Evolutionary conservation across 2,329 filamentous ascomycete genomes (phyloP), one percentile per base, ranked within the genome.

Genomic region (Chaetomiaceae sp.): DNA sequence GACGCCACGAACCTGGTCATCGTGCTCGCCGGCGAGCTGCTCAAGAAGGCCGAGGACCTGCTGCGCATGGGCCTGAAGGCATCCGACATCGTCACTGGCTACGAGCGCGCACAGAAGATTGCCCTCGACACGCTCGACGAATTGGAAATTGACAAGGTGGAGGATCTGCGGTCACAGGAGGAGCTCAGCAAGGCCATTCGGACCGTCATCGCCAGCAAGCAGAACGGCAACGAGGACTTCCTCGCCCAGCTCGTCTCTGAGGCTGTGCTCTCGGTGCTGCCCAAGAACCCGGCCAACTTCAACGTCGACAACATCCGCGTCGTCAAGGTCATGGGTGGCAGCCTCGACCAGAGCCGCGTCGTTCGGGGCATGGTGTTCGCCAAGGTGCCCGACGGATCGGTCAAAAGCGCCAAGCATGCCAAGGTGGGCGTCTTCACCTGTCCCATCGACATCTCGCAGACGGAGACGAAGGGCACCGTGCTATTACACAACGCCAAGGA

Each of bases 301-400:
- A 98, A 96, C 69, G 89, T 98, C 55, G 93, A 98, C 75, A 98
- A 98, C 68, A 84, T 98, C 60, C 87, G 93, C 50, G 94, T 98
- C 48, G 94, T 98, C 60, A 98, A 98, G 79, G 98, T 98, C 62
- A 97, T 98, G 91, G 93, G 93, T 59, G 91, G 93, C 55, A 89
- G 86, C 65, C 73, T 98, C 63, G 88, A 94, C 62, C 90, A 98
- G 73, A 95, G 89, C 67, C 83, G 81, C 56, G 91, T 98, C 12
- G 85, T 98, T 50, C 94, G 87, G 76, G 93, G 93, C 56, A 98
- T 98, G 93, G 94, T 98, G 42, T 97, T 98, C 65, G 84, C 88
- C 60, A 86, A 94, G 64, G 87, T 95, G 69, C 93, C 93, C n/a
- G 85, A 95, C 63, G 90, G 91, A 59, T 78, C 78, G 14, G 73